Conservation (phyloP, 495 filamentous ascomycete species). For the Lepidopterella palustris region DNA sequence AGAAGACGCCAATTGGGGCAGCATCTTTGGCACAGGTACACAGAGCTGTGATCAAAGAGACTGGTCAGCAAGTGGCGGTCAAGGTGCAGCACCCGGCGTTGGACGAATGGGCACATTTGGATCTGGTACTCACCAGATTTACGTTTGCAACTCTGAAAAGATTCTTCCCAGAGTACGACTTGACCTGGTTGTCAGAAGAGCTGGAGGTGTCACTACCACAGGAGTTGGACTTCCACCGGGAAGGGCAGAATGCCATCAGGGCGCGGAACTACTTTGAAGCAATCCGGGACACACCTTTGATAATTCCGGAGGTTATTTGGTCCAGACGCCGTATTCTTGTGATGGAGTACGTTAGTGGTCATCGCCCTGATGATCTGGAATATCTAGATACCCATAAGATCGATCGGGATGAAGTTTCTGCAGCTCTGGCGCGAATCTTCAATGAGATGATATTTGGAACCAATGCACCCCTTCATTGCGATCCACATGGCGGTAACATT, state of each 20-base stretch:
- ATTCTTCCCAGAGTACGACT: conserved; percentile 95
- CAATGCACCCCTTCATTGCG: conserved; percentile 86
- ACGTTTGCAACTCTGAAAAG: conserved; percentile 84
- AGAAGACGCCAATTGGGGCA: conserved; percentile 73
- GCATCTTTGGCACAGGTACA: conserved; percentile 96
- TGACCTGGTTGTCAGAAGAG: conserved; percentile 91
- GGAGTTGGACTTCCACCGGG: conserved; percentile 83
- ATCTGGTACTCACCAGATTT: conserved; percentile 78
- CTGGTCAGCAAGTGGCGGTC: conserved; percentile 87
- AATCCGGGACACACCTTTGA: conserved; percentile 63
- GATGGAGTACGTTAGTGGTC: conserved; percentile 88
- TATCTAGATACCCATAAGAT: conserved; percentile 82
- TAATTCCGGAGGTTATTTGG: conserved; percentile 90
- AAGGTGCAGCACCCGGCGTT: conserved; percentile 93
- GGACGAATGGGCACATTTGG: conserved; percentile 85
- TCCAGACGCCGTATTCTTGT: conserved; percentile 83
- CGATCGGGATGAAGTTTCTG: conserved; percentile 92
- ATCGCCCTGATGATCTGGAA: conserved; percentile 80
- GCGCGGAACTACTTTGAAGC: conserved; percentile 70
- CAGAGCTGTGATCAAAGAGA: conserved; percentile 74
- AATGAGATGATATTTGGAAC: conserved; percentile 99
- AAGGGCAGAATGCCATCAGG: conserved; percentile 77
- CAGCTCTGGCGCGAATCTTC: conserved; percentile 85
- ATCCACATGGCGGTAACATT: conserved; percentile 96
- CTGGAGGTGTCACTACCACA: conserved; percentile 85